Conservation (phyloP, 306 rosid species). For the Sechiopsis laciniata region DNA sequence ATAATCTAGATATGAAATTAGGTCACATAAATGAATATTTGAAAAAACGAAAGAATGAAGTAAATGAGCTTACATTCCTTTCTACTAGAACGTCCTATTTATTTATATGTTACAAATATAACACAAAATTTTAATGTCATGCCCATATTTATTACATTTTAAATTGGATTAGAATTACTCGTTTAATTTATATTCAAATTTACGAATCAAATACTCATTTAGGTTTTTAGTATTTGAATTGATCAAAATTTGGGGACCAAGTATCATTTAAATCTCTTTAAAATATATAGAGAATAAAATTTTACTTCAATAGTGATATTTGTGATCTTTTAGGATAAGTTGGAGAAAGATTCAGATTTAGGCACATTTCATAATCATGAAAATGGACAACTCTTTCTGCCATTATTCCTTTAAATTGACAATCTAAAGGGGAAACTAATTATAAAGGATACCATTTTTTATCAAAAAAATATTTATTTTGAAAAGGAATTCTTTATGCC, state of each 20-base stretch:
- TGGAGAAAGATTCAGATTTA: background rate
- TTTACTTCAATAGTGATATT: background rate
- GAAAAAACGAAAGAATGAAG: background rate
- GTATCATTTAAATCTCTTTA: too few species aligned
- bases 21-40: background rate
- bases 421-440: background rate
- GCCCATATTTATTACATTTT: background rate
- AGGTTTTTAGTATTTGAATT: too few species aligned
- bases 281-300: background rate
- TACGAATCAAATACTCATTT: too few species aligned
- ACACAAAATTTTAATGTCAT: background rate
- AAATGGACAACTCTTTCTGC: background rate
- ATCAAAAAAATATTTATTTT: too few species aligned
- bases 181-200: too few species aligned
- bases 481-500: too few species aligned
- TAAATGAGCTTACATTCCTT: background rate
- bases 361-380: background rate
- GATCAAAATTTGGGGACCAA: too few species aligned
- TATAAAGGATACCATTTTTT: background rate
- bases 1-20: background rate
- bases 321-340: conserved; percentile 3
- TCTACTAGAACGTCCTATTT: background rate
- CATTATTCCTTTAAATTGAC: background rate
- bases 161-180: too few species aligned
- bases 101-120: background rate